Base-by-base conservation (phyloP, 495 filamentous ascomycete genomes). In the Hypoxylon subgilvum region DNA sequence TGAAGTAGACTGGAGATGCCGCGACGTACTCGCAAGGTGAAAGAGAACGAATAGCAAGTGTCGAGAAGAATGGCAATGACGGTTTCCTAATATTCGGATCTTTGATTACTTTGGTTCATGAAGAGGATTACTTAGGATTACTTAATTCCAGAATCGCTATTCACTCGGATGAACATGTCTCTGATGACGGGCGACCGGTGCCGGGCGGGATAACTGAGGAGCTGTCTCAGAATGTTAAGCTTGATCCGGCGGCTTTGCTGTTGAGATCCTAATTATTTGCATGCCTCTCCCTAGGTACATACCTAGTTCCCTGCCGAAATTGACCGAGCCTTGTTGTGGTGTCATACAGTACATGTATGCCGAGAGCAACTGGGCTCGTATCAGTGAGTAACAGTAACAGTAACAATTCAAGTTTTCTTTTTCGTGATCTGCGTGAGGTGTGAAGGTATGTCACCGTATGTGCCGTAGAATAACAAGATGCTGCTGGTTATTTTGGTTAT, bases 111-210 rank as follows among this genome's bases (percentile, higher is more conserved):
- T 14, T 16, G 13, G 43, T 18, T 19, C 6, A n/a, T 25, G 42
- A 22, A 43, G 46, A 49, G 14, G 34, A 52, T 51, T 55, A 44
- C 41, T 43, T 48, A 46, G 10, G 22, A 50, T 49, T 60, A 44
- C 48, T 43, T 53, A 41, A 57, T 57, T 49, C 59, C 47, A 52
- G 35, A 30, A 21, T 43, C 28, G 31, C 44, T 39, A 45, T 46
- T 46, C 61, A 43, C 14, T 58, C 38, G 61, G 61, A 28, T 55
- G 44, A 64, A 58, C 39, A 38, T 64, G 61, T 64, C 58, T 62
- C 50, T 64, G 43, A 55, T 13, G 40, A 54, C 19, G 54, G 54
- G 38, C 47, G 46, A 52, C 41, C 39, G 17, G 40, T 44, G 7
- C 36, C 43, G 39, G 34, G 9, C 3, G 48, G 49, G 53, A n/a